These are phyloP conservation scores for Didymella glomerata DNA, from an alignment of 2,329 filamentous ascomycete species.

Conservation along the genomic window DNA sequence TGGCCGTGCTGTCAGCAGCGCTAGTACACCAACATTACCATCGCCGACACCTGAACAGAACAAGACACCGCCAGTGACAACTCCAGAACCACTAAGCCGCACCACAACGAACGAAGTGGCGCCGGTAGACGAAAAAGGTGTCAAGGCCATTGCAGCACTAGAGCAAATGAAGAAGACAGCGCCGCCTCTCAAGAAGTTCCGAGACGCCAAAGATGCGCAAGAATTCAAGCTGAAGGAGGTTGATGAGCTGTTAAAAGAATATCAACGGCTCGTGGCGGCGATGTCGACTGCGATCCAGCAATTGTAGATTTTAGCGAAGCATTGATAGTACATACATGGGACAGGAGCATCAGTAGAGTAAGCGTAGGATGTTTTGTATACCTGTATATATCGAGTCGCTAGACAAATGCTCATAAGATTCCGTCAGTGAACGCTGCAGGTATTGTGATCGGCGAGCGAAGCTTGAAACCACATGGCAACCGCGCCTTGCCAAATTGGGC, in stretches of 20 bases:
- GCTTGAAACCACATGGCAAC: constrained; percentile 9
- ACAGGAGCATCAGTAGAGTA: not conserved
- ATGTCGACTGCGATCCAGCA: constrained; percentile 55
- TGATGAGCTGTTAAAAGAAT: constrained; percentile 56
- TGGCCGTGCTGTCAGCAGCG: constrained; percentile 62
- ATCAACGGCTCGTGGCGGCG: constrained; percentile 55
- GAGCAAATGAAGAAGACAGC: constrained; percentile 56
- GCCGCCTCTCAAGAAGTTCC: constrained; percentile 58
- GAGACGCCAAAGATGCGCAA: constrained; percentile 56
- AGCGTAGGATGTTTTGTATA: constrained; percentile 2
- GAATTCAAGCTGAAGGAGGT: constrained; percentile 59
- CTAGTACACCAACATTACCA: constrained; percentile 52
- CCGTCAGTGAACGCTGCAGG: not conserved
- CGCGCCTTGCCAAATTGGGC: constrained; percentile 10
- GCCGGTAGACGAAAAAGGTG: constrained; percentile 43
- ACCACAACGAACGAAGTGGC: constrained; percentile 34
- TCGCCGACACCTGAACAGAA: constrained; percentile 51
- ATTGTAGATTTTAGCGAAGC: constrained; percentile 13
- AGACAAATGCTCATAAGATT: not conserved
- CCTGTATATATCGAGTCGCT: not conserved
- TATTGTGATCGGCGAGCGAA: constrained; percentile 9
- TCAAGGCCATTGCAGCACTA: constrained; percentile 54
- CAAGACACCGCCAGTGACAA: constrained; percentile 35
- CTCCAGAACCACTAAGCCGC: constrained; percentile 27
- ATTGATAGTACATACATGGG: constrained; percentile 4